Conservation (phyloP, 495 filamentous ascomycete genomes). For the Penicillium fimorum region DNA sequence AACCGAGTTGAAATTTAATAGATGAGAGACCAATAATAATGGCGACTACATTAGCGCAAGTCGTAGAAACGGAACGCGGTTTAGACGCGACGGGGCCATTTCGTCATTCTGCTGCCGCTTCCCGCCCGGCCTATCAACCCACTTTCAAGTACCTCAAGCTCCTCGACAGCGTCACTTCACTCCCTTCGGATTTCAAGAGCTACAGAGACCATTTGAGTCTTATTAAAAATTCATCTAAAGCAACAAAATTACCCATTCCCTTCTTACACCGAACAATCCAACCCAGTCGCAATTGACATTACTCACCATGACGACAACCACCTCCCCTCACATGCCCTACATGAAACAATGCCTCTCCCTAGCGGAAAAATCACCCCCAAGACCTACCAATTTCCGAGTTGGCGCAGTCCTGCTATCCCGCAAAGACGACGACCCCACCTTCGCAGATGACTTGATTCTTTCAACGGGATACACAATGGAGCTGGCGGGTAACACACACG, state of each 20-base stretch:
- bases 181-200: background rate
- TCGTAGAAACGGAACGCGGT: conserved; percentile 22
- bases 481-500: conserved; percentile 89
- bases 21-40: background rate
- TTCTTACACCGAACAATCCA: background rate
- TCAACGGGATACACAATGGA: conserved; percentile 90
- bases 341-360: conserved; percentile 71
- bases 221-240: background rate
- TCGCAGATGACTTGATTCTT: conserved; percentile 58
- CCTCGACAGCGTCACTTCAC: background rate
- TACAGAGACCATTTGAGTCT: background rate
- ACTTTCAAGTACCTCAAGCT: conserved; percentile 8
- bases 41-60: background rate
- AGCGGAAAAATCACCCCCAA: conserved; percentile 74
- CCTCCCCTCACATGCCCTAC: conserved; percentile 56
- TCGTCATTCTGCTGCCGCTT: conserved; percentile 28
- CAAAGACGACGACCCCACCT: conserved; percentile 29
- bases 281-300: conserved; percentile 1
- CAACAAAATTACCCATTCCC: background rate
- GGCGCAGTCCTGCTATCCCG: conserved; percentile 76
- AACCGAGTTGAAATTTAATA: background rate
- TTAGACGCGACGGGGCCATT: conserved; percentile 23
- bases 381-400: conserved; percentile 89
- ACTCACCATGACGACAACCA: conserved; percentile 22
- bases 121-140: conserved; percentile 16